phyloP scores from a whole-genome alignment of 2,329 filamentous ascomycete genomes.

The Calonectria hongkongensis region DNA sequence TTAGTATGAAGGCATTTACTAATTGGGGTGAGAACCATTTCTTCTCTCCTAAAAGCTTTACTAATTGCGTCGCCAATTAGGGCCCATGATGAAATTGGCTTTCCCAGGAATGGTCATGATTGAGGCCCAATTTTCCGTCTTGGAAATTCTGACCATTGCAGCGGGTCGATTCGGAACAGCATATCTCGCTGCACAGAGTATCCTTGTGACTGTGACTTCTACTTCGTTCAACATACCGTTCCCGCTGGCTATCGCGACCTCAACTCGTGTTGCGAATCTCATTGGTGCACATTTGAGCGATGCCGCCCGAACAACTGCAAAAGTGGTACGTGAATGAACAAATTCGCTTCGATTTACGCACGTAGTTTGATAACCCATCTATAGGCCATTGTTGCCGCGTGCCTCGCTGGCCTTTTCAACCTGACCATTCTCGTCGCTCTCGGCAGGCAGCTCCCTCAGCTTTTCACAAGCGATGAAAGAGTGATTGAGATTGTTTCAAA shows the following conservation, averaged over 20 bases:
- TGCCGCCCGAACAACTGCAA: conserved; percentile 84
- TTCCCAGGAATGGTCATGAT: conserved; percentile 93
- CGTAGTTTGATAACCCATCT: neutral
- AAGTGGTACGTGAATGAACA: conserved; percentile 72
- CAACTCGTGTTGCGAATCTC: conserved; percentile 90
- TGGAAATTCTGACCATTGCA: conserved; percentile 88
- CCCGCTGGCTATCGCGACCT: conserved; percentile 89
- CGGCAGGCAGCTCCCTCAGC: conserved; percentile 80
- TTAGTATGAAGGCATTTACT: conserved; percentile 78
- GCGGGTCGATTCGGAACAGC: conserved; percentile 85
- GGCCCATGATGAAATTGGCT: conserved; percentile 87
- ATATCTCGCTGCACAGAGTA: conserved; percentile 88
- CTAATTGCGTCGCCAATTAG: conserved; percentile 20
- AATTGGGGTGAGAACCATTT: conserved; percentile 74
- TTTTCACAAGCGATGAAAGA: conserved; percentile 82
- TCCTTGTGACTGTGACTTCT: conserved; percentile 84
- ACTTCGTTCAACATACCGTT: conserved; percentile 94
- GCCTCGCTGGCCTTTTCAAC: conserved; percentile 84
- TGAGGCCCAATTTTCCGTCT: conserved; percentile 91
- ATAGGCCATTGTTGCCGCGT: conserved; percentile 75
- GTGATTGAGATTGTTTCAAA: conserved; percentile 79
- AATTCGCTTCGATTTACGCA: neutral
- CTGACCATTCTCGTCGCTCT: conserved; percentile 79
- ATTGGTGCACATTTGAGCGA: conserved; percentile 88
- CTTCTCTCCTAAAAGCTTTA: no score